Conservation (phyloP, 2,329 filamentous ascomycete genomes). For the Saccharata proteae region DNA sequence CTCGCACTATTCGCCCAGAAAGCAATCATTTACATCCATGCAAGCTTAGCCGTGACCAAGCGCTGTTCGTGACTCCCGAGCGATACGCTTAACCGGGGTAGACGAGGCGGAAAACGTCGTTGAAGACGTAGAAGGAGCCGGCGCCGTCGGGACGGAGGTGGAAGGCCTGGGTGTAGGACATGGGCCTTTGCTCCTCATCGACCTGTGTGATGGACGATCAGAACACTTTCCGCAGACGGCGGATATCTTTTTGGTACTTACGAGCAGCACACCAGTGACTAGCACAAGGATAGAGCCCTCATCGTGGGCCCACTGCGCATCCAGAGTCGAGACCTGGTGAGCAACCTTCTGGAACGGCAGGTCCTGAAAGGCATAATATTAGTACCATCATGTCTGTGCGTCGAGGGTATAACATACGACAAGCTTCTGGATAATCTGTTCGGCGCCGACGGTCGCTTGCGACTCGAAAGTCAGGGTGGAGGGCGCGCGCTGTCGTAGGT, state of each 20-base stretch:
- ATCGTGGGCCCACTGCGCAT: constrained; percentile 65
- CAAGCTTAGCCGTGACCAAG: too few relatives aligned
- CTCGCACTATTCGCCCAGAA: too few relatives aligned
- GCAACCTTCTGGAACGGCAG: constrained; percentile 73
- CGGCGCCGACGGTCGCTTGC: constrained; percentile 49
- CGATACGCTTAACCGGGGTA: constrained; percentile 47
- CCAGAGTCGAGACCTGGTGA: constrained; percentile 65
- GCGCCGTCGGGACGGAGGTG: constrained; percentile 58
- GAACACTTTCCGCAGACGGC: constrained; percentile 11
- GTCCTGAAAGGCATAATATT: constrained; percentile 38
- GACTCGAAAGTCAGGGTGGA: constrained; percentile 95
- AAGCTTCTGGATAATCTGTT: constrained; percentile 68
- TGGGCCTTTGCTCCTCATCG: constrained; percentile 72
- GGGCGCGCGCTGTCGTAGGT: constrained; percentile 50
- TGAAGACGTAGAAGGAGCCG: constrained; percentile 75
- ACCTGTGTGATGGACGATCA: too few relatives aligned
- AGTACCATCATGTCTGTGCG: constrained; percentile 2
- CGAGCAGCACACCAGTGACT: constrained; percentile 75
- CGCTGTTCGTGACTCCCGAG: too few relatives aligned
- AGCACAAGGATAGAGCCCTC: constrained; percentile 68
- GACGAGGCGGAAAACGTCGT: constrained; percentile 90
- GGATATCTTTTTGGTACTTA: constrained; percentile 34
- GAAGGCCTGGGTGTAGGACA: constrained; percentile 88
- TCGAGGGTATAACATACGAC: constrained; percentile 37
- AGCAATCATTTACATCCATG: too few relatives aligned